Percentiles rank a stretch among this genome's conserved stretches.
Conservation (phyloP, 139 green algal genomes). For the Tetraselmis chui region DNA sequence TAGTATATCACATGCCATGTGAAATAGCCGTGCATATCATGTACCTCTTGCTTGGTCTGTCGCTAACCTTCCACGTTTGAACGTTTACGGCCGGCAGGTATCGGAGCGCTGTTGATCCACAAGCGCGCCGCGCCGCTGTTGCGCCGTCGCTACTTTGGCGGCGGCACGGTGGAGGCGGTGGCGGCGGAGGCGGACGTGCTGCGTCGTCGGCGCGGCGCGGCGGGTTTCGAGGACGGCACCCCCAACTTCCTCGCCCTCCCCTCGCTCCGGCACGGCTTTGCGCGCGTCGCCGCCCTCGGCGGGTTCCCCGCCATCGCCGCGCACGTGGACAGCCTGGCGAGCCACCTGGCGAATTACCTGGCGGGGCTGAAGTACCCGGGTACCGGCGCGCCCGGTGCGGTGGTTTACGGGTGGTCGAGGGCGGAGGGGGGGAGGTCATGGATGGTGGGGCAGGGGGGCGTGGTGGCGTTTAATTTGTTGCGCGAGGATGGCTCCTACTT, state of each 20-base stretch:
- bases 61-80: neutral
- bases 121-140: slow-evolving; percentile 43
- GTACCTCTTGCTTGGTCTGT: neutral
- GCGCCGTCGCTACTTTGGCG: slow-evolving; percentile 73
- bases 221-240: slow-evolving; percentile 80
- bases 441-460: slow-evolving; percentile 53
- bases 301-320: slow-evolving; percentile 23
- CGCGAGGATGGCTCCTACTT: slow-evolving; percentile 57
- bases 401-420: slow-evolving; percentile 52
- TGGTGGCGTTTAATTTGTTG: slow-evolving; percentile 80
- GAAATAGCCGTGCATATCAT: neutral
- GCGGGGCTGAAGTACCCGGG: slow-evolving; percentile 42
- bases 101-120: slow-evolving; percentile 75
- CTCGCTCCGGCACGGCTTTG: slow-evolving; percentile 42
- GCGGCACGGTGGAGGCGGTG: slow-evolving; percentile 62
- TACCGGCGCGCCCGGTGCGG: slow-evolving; percentile 39
- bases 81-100: slow-evolving; percentile 44
- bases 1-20: too few species aligned
- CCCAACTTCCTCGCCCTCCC: slow-evolving; percentile 63
- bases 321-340: slow-evolving; percentile 22
- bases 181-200: slow-evolving; percentile 37
- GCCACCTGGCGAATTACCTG: slow-evolving; percentile 34
- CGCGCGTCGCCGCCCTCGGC: slow-evolving; percentile 31
- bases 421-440: neutral
- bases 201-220: slow-evolving; percentile 26